Percentiles rank a stretch among this genome's conserved stretches.
Conservation (phyloP, 768 basidiomycete species). For the Aureoboletus auriporus region DNA sequence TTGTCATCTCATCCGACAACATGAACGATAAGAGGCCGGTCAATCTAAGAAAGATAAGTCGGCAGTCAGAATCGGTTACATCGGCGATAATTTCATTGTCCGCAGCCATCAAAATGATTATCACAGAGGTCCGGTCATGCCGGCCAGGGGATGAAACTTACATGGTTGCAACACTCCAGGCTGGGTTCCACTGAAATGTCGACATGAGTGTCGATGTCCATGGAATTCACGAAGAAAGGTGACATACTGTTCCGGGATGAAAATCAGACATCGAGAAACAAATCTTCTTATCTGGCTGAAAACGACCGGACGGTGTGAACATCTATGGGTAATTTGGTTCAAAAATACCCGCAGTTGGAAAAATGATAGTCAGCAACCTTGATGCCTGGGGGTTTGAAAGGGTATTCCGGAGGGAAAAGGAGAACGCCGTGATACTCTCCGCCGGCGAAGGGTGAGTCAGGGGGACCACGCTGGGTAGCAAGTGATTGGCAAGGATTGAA, state of each 20-base stretch:
- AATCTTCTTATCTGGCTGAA: conserved; percentile 91
- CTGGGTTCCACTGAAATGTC: conserved; percentile 80
- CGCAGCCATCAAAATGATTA: conserved; percentile 11
- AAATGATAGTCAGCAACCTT: conserved; percentile 52
- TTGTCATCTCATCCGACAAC: conserved; percentile 95
- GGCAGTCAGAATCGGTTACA: not conserved
- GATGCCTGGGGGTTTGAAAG: conserved; percentile 95
- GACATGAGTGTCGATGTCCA: not conserved
- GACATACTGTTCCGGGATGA: conserved; percentile 79
- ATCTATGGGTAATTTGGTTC: conserved; percentile 49
- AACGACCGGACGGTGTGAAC: conserved; percentile 88
- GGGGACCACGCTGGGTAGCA: conserved; percentile 73
- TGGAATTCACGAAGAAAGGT: not conserved
- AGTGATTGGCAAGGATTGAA: conserved; percentile 5
- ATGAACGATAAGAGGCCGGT: conserved; percentile 94
- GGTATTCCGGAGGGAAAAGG: conserved; percentile 91
- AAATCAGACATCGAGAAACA: conserved; percentile 99
- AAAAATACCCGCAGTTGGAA: conserved; percentile 2
- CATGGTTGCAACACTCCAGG: conserved; percentile 95
- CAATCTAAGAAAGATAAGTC: conserved; percentile 47
- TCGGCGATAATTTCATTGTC: conserved; percentile 14
- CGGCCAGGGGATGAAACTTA: conserved; percentile 34
- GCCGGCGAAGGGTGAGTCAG: conserved; percentile 85
- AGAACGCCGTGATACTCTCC: conserved; percentile 95
- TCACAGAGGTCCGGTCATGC: conserved; percentile 5